Conservation (phyloP, 148 eudicot genomes). For the Rhododendron mucronatum region DNA sequence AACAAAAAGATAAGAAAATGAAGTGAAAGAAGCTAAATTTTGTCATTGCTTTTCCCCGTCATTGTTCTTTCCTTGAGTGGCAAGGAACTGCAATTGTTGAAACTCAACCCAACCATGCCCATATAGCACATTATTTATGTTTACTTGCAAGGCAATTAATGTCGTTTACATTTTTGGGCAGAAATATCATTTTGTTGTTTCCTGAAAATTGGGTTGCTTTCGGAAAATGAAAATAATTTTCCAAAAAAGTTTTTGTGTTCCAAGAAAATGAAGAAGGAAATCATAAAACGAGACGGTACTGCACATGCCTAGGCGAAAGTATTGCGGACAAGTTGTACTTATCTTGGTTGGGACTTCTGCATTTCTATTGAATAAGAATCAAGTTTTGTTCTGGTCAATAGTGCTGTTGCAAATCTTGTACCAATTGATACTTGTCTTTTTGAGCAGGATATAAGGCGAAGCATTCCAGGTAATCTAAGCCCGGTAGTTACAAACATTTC, state of each 20-base stretch:
- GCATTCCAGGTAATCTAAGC: constrained; percentile 68
- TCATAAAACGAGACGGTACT: background rate
- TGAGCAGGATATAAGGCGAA: constrained; percentile 63
- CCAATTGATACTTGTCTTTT: background rate
- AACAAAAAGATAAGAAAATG: background rate
- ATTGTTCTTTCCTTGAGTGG: background rate
- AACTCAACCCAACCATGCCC: background rate
- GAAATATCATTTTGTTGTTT: background rate
- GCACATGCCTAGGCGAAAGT: background rate
- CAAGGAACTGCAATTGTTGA: background rate
- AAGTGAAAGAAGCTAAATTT: background rate
- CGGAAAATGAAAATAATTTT: background rate
- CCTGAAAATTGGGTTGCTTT: background rate
- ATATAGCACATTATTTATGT: background rate
- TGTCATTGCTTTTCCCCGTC: background rate
- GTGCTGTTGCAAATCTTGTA: background rate
- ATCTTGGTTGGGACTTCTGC: background rate
- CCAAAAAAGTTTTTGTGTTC: background rate
- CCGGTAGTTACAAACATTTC: constrained; percentile 88
- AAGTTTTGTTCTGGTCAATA: background rate
- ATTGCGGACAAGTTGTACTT: background rate
- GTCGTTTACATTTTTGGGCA: background rate
- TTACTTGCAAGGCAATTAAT: background rate
- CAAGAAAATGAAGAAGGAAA: background rate
- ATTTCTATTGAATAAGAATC: background rate